These are phyloP conservation scores for Turnera subulata DNA, from an alignment of 345 rosid species.

Conservation along the genomic window DNA sequence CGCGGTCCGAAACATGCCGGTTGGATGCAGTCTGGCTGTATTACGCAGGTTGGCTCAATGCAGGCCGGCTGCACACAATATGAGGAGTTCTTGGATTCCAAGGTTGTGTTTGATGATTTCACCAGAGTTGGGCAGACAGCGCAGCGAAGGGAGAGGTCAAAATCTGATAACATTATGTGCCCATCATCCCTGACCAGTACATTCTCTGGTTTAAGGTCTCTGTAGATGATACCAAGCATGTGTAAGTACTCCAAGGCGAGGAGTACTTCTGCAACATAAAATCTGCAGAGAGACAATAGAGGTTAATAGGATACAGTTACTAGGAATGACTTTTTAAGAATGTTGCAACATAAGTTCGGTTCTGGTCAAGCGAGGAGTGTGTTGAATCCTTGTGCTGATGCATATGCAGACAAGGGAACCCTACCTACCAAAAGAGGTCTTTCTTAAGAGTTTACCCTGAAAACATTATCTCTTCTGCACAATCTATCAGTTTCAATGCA, in stretches of 20 bases:
- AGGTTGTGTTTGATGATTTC: slow-evolving; percentile 16
- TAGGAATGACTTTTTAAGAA: too few species aligned
- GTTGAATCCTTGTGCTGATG: too few species aligned
- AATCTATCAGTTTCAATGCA: too few species aligned
- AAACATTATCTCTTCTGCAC: too few species aligned
- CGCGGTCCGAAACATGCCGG: slow-evolving; percentile 30
- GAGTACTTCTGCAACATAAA: slow-evolving; percentile 33
- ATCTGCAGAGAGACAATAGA: slow-evolving; percentile 10
- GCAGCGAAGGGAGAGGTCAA: slow-evolving; percentile 30
- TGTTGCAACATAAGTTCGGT: too few species aligned
- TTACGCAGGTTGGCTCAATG: slow-evolving; percentile 26
- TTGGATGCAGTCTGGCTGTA: slow-evolving; percentile 31
- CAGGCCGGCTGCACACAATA: slow-evolving; percentile 28
- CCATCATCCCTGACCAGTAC: slow-evolving; percentile 33
- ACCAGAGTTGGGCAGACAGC: slow-evolving; percentile 33
- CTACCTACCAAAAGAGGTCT: too few species aligned
- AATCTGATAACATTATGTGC: slow-evolving; percentile 36
- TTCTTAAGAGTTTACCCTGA: too few species aligned
- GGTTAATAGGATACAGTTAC: not conserved
- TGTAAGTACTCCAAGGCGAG: slow-evolving; percentile 37
- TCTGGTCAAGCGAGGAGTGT: too few species aligned
- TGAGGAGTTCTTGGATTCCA: slow-evolving; percentile 25
- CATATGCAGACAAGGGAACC: too few species aligned
- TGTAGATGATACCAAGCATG: slow-evolving; percentile 36
- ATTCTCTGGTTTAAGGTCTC: slow-evolving; percentile 35